Percentiles rank a stretch among this genome's conserved stretches.
phyloP scores from a whole-genome alignment of 768 basidiomycete genomes.

The Mycena rosella region DNA sequence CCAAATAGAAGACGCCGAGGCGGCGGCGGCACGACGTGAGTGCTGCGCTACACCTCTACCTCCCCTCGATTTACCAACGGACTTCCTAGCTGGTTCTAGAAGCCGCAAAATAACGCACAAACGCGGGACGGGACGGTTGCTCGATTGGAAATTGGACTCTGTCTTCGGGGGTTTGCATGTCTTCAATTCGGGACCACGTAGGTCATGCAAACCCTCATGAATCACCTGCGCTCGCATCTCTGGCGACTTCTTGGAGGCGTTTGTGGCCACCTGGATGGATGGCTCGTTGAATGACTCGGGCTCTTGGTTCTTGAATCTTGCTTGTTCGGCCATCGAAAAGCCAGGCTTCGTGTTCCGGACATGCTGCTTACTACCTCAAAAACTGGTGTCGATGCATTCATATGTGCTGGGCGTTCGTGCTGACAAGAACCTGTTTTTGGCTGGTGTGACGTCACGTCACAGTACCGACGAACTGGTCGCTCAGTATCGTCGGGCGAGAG shows the following conservation, averaged over 20 bases:
- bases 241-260: not conserved
- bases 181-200: not conserved
- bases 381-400: constrained; percentile 8
- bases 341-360: not conserved
- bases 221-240: not conserved
- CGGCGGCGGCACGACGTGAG: too few relatives aligned
- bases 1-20: too few relatives aligned
- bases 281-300: not conserved
- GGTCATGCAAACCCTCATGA: not conserved
- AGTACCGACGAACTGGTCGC: too few relatives aligned
- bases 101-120: too few relatives aligned
- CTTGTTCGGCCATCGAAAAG: not conserved
- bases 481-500: too few relatives aligned
- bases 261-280: not conserved
- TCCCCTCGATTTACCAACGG: too few relatives aligned
- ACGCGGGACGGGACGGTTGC: too few relatives aligned
- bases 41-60: too few relatives aligned
- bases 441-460: constrained; percentile 8
- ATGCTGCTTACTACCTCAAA: constrained; percentile 10
- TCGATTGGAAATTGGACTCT: too few relatives aligned
- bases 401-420: not conserved
- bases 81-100: too few relatives aligned
- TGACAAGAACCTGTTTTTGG: constrained; percentile 8
- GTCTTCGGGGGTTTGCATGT: not conserved
- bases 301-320: not conserved